Percentiles rank a stretch among this genome's conserved stretches.
These are phyloP conservation scores for Rhododendron molle DNA, from an alignment of 148 eudicot genomes.

Conservation along the genomic window DNA sequence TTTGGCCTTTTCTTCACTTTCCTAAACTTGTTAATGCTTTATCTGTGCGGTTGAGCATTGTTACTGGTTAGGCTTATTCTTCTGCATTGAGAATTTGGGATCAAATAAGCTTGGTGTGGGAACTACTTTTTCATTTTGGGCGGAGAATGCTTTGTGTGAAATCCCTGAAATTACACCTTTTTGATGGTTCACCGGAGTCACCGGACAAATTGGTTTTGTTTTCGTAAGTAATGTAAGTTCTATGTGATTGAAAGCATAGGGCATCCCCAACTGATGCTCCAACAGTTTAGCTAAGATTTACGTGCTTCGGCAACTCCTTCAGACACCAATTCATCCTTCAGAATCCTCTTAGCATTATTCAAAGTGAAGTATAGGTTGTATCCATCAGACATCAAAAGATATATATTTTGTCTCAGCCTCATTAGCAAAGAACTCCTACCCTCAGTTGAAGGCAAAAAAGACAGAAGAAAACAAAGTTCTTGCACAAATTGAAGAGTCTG, in stretches of 20 bases:
- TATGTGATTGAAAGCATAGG: not conserved
- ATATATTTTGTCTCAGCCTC: not conserved
- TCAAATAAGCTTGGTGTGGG: not conserved
- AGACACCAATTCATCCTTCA: not conserved
- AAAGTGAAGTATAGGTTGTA: not conserved
- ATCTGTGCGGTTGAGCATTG: not conserved
- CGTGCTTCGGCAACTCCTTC: not conserved
- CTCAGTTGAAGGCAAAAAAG: not conserved
- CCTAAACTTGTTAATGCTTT: not conserved
- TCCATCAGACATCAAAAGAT: not conserved
- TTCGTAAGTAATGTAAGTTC: too few relatives aligned
- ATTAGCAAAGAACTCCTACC: not conserved
- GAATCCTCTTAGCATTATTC: not conserved
- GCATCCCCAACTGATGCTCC: not conserved
- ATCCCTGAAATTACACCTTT: not conserved
- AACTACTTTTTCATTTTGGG: not conserved
- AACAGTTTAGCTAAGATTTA: not conserved
- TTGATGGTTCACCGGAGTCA: not conserved
- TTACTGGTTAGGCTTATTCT: not conserved
- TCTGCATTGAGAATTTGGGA: not conserved
- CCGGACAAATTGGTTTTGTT: not conserved
- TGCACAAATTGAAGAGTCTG: not conserved
- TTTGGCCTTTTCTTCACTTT: not conserved
- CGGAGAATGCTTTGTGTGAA: not conserved
- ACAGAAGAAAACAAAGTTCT: not conserved